Evolutionary conservation across 192 early-diverging fungal genomes (phyloP), one percentile per base, ranked within the genome.

Genomic region (Dispira simplex): DNA sequence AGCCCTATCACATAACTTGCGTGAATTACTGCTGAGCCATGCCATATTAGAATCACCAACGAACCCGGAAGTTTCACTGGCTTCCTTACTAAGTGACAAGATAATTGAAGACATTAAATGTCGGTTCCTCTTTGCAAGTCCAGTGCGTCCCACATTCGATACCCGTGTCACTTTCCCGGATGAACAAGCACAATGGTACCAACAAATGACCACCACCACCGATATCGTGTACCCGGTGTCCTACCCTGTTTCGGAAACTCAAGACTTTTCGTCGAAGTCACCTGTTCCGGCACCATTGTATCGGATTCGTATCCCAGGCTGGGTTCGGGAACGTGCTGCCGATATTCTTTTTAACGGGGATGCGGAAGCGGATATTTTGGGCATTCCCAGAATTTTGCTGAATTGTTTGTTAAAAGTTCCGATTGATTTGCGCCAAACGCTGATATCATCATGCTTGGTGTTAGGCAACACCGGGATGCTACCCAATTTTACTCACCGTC

Each of bases 301-400:
- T 21, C 18, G 2, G 16, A 21, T 62, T 25, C 43, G 16, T 45
- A 68, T 96, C 6, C 93, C 93, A 20, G 82, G 86, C 0, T 96
- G 93, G 93, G 77, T 96, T 8, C 80, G 90, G 2, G 90, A 89
- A 63, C 80, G 88, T 25, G 83, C 87, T 0, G 77, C 78, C 5
- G 93, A 94, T 62, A 79, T 89, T 0, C 67, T 93, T 46, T 87
- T 93, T 70, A 80, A 83, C 32, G 89, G 89, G 4, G 87, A 90
- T 67, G 79, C 67, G 44, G 68, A 77, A 1, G 45, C 79, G 54
- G 83, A 90, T 66, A 76, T 79, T 14, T 55, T 68, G 18, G 83
- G 83, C 44, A 46, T 93, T 6, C 73, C 78, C 0, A 75, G 76
- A 10, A 67, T 75, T 16, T 63, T 88, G 1, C 55, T 84, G n/a